phyloP scores from a whole-genome alignment of 108 stramenopile species.

The Bacterosira constricta region DNA sequence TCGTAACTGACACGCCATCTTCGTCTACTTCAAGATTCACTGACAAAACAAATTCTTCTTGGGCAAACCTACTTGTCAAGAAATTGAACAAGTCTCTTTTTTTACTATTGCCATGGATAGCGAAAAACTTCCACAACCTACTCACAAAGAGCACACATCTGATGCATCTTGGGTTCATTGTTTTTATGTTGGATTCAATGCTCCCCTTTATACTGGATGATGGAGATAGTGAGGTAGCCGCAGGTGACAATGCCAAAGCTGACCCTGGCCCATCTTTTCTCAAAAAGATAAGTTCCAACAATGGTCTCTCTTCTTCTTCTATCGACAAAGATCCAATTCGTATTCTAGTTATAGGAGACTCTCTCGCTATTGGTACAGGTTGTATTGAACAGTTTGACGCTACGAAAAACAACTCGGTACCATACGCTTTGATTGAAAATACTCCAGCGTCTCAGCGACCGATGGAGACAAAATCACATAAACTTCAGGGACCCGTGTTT shows the following conservation, averaged over 20 bases:
- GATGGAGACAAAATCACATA: background rate
- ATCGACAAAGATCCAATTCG: constrained; percentile 39
- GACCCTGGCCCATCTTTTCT: background rate
- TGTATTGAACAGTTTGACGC: constrained; percentile 58
- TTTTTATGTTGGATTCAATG: constrained; percentile 50
- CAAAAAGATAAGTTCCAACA: constrained; percentile 3
- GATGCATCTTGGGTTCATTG: constrained; percentile 62
- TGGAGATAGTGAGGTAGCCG: background rate
- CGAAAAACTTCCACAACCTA: constrained; percentile 43
- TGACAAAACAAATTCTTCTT: background rate
- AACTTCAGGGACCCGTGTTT: constrained; percentile 58
- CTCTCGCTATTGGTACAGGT: constrained; percentile 65
- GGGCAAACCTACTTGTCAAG: constrained; percentile 13
- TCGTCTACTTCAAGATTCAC: background rate
- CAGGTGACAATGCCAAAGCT: background rate
- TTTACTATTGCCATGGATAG: constrained; percentile 56
- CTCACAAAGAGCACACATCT: constrained; percentile 54
- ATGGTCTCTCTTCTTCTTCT: background rate
- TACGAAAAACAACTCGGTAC: constrained; percentile 43
- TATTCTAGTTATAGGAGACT: constrained; percentile 70
- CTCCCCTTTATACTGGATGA: constrained; percentile 9
- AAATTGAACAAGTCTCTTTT: constrained; percentile 59
- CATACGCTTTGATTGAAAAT: constrained; percentile 50
- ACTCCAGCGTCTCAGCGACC: background rate
- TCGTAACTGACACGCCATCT: background rate